Evolutionary conservation across 75 land plant genomes (phyloP), one percentile per base, ranked within the genome.

Genomic region (Pinus albicaulis): DNA sequence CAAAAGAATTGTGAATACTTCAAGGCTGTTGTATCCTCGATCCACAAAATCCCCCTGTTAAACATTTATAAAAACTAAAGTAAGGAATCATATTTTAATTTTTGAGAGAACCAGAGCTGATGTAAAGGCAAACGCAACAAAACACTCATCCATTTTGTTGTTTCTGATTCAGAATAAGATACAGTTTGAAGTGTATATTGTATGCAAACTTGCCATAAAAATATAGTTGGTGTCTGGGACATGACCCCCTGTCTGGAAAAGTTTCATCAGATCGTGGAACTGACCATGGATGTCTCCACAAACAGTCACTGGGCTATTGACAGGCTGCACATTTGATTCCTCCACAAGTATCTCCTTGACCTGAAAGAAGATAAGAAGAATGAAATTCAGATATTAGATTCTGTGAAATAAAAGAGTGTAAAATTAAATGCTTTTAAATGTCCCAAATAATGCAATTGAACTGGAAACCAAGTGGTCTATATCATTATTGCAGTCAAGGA

Each of bases 211-310:
- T 80, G 90, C 99, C 99, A 96, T 94, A 76, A 96, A 96, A 52
- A 96, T 96, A 77, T 96, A 96, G 79, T 96, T 96, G 24, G 98
- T 96, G 56, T 89, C 87, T 26, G 99, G 98, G 28, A 94, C 98
- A 82, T 96, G 99, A 73, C 99, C 99, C 24, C 99, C 99, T 53
- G 98, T 96, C 77, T 96, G 98, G 63, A 96, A 96, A 62, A 96
- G 98, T 76, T 96, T 96, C 98, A 96, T 94, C 74, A 96, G 85
- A 70, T 96, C 99, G 80, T 94, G 98, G 77, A 96, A 96, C 81
- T 96, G 98, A 36, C 99, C 99, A 87, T 96, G 95, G 25, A 94
- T 96, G 76, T 96, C 99, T 68, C 99, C 99, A 83, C 99, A 96
- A 70, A 96, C 99, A 76, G 99, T 96, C 25, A 96, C 98, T 16